Evolutionary conservation across 768 basidiomycete species (phyloP), one percentile per base, ranked within the genome.

Genomic region (Lyophyllum shimeji): DNA sequence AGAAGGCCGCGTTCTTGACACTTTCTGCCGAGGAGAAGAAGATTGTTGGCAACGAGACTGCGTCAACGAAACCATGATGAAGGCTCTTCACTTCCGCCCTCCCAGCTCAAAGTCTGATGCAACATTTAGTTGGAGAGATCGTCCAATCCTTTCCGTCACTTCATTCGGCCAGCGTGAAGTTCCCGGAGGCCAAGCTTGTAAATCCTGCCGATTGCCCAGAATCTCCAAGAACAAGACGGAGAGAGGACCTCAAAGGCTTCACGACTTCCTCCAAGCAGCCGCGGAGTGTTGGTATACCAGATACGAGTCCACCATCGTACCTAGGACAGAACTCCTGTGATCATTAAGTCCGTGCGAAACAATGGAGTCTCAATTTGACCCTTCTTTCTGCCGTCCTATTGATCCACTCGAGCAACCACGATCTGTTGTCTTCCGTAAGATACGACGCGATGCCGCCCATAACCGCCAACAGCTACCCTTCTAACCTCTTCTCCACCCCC

Each of bases 1-100:
- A 78, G 53, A 78, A 77, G 53, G 77, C 78, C 24, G 72, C 76
- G 2, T 80, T 87, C 67, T 79, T 86, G 55, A 76, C 81, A 4
- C 74, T 87, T 6, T 80, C 86, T 18, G 77, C 84, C 0, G 83
- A 78, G 47, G 85, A 89, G 66, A 73, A 77, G 60, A 70, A 67
- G 58, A 62, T 83, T 27, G 49, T 74, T 37, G 46, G 39, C 6
- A 56, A 56, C 27, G 45, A 48, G 39, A 37, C 23, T 37, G 43
- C 50, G 23, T 37, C 50, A 33, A 46, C 24, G 1, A 48, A 56
- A 13, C 15, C 46, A 54, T 50, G 18, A 33, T 46, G 33, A 29
- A 4, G 39, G 39, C 15, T 12, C 34, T 37, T 17, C 12, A 29
- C 29, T 37, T 37, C 34, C 2, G 34, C 12, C 15, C 34, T 11